Percentiles rank a stretch among this genome's conserved stretches.
These are phyloP conservation scores for Sporobolomyces roseus DNA, from an alignment of 768 basidiomycete genomes.

Conservation along the genomic window DNA sequence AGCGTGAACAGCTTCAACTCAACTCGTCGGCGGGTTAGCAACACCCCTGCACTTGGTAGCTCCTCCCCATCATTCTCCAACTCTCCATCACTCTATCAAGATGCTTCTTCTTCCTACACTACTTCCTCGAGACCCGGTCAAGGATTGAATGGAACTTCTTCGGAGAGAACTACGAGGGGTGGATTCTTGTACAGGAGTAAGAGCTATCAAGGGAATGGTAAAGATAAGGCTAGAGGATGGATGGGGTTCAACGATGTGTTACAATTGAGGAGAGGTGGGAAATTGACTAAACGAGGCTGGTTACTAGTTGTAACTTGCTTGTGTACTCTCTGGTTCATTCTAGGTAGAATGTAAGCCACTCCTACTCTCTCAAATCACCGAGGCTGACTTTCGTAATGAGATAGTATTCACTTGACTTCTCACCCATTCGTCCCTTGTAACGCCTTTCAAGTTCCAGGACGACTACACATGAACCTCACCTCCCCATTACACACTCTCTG, in stretches of 20 bases:
- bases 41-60: background rate
- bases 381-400: no score
- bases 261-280: no score
- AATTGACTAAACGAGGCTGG: no score
- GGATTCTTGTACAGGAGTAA: constrained; percentile 12
- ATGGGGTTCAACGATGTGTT: no score
- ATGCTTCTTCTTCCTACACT: no score
- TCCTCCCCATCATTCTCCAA: background rate
- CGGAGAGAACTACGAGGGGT: background rate
- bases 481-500: constrained; percentile 36
- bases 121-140: no score
- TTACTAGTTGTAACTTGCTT: no score
- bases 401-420: no score
- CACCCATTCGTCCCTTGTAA: constrained; percentile 28
- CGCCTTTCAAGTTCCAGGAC: constrained; percentile 25
- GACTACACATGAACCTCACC: constrained; percentile 39
- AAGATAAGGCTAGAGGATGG: background rate
- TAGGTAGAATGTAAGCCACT: constrained; percentile 6
- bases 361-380: no score
- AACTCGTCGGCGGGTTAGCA: no score
- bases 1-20: no score
- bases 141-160: background rate
- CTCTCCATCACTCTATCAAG: background rate
- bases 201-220: background rate
- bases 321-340: no score